Base-by-base conservation (phyloP, 2,329 filamentous ascomycete genomes). In the Calonectria multiphialidica region DNA sequence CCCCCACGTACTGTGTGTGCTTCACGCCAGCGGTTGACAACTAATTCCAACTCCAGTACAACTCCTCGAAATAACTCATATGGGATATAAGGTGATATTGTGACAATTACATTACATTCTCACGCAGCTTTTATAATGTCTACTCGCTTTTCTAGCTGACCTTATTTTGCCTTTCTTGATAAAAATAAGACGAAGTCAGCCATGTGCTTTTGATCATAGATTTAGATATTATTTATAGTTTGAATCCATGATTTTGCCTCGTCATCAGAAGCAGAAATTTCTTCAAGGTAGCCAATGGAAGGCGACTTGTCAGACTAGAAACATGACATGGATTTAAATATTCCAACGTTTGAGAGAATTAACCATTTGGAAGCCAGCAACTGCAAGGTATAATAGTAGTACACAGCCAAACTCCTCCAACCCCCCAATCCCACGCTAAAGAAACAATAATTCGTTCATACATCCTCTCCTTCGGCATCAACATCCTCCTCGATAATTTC, bases 401-500 rank as follows among this genome's bases (percentile, higher is more conserved):
- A 23, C 55, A 71, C 69, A 71, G 69, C 64, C 47, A 49, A 71
- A 71, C 69, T 71, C 69, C 69, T 25, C 45, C 55, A 47, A 33
- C 16, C 53, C 47, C 64, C 30, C 37, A 63, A 23, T 57, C 59
- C 68, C 63, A 65, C 71, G 63, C 59, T 69, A 69, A 72, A 33
- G 49, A 65, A 65, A 25, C 65, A 68, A 55, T 33, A 33, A 47
- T 50, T 71, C 73, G 50, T 71, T 76, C 71, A 83, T 70, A 81
- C 77, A 37, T 83, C 81, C 64, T 83, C 82, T 18, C 82, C 82
- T 66, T 83, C 81, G 5, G 82, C 82, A 42, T 83, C 82, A 16
- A 83, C 78, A 44, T 83, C 82, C 40, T 78, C 79, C 23, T 74
- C 67, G 6, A 63, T 47, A 13, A 66, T 57, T 28, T 65, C 71